These are phyloP conservation scores for Harringtonia aguacate DNA, from an alignment of 2,329 filamentous ascomycete species.

Conservation along the genomic window DNA sequence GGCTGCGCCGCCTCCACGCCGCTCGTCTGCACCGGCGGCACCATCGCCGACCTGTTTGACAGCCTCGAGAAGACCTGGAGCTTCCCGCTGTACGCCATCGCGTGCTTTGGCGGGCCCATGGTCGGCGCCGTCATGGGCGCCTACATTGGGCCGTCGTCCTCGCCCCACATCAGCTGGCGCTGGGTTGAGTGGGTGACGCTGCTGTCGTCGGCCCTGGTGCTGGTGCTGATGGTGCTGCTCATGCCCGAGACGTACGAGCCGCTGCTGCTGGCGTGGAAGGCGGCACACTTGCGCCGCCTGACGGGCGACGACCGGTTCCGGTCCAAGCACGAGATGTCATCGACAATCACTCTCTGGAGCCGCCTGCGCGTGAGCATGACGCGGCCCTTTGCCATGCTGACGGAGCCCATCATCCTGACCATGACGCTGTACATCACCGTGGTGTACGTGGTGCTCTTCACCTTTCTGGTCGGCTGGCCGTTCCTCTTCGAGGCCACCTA, in stretches of 20 bases:
- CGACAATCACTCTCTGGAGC: constrained; percentile 12
- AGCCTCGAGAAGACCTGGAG: constrained; percentile 35
- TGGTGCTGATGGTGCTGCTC: constrained; percentile 19
- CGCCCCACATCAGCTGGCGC: constrained; percentile 27
- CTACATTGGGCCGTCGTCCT: too few relatives aligned
- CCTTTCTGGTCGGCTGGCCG: constrained; percentile 36
- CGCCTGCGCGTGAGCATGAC: neutral
- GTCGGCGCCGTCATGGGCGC: too few relatives aligned
- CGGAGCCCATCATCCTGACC: constrained; percentile 35
- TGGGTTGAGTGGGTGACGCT: constrained; percentile 34
- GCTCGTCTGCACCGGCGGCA: constrained; percentile 27
- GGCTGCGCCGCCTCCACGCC: constrained; percentile 29
- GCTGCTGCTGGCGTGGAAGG: constrained; percentile 32
- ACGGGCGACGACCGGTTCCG: constrained; percentile 34
- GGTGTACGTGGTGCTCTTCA: constrained; percentile 33
- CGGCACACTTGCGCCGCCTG: constrained; percentile 24
- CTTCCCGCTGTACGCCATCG: constrained; percentile 38
- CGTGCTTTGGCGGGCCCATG: constrained; percentile 13
- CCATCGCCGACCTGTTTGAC: constrained; percentile 35
- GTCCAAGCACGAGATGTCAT: constrained; percentile 31
- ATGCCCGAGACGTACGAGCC: constrained; percentile 40
- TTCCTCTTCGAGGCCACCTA: constrained; percentile 41
- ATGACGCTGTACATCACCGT: constrained; percentile 34
- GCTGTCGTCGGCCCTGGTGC: constrained; percentile 22
- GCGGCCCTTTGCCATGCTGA: constrained; percentile 8